Evolutionary conservation across 768 basidiomycete species (phyloP), one percentile per base, ranked within the genome.

Genomic region (Naganishia randhawae): DNA sequence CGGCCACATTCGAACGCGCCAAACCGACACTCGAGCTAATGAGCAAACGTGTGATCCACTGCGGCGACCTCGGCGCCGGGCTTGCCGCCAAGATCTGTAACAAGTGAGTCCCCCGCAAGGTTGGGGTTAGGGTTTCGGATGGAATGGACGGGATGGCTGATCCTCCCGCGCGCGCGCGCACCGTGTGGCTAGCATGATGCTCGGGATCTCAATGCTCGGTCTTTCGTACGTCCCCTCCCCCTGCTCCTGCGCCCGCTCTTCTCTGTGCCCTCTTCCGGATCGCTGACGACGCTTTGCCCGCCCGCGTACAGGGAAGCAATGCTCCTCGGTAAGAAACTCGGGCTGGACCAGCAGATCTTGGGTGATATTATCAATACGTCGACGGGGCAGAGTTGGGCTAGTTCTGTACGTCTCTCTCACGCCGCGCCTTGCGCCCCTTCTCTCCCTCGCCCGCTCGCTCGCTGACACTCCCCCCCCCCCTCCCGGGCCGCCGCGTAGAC

Each of bases 331-430:
- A 63, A 70, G 50, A 54, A 55, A n/a, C 65, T 70, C 33, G 69
- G 69, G 0, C 41, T 70, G 17, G 69, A 70, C 50, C 35, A 35
- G n/a, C 54, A 70, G 39, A 29, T 70, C n/a, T 37, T 70, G n/a
- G 69, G 69, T 6, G 65, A 70, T 29, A 70, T 70, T 25, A 70
- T 70, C 65, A 70, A 67, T 50, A 66, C 69, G 22, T 66, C 65
- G 31, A 70, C 69, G 27, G 69, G 69, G 1, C 69, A 70, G 53
- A 62, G 50, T 32, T 70, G 69, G 69, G 64, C 69, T 27, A 45
- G 29, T 22, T 65, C 69, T 9, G 66, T 67, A 50, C 39, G 66
- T 57, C 22, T 25, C 65, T n/a, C n/a, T n/a, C n/a, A n/a, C n/a
- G n/a, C n/a, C n/a, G n/a, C n/a, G n/a, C n/a, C n/a, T n/a, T n/a